phyloP scores from a whole-genome alignment of 1,139 yeast species.

The Barnettozyma hawaiiensis region DNA sequence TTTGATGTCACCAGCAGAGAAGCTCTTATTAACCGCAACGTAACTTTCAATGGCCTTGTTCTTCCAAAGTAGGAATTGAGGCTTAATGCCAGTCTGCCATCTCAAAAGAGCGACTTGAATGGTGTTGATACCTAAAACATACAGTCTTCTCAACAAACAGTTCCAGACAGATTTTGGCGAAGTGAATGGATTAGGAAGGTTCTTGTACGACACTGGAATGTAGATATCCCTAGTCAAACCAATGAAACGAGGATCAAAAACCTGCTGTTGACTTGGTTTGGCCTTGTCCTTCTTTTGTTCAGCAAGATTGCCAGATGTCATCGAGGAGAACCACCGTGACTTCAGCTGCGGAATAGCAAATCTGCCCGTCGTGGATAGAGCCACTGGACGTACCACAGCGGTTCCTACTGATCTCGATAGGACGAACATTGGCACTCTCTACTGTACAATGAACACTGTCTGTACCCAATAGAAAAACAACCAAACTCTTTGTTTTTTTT shows the following conservation, averaged over 20 bases:
- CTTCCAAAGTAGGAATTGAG: constrained; percentile 66
- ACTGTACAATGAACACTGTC: too few relatives aligned
- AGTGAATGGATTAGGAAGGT: constrained; percentile 39
- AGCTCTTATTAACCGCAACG: constrained; percentile 61
- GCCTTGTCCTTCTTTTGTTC: constrained; percentile 9
- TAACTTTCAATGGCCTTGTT: constrained; percentile 64
- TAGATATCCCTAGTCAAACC: constrained; percentile 44
- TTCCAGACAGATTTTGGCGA: constrained; percentile 37
- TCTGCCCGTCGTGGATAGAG: not conserved
- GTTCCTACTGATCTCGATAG: not conserved
- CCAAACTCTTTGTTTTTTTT: too few relatives aligned
- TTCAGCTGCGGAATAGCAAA: not conserved
- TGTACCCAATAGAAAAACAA: too few relatives aligned
- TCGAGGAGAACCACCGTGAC: constrained; percentile 1
- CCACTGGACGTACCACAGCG: not conserved
- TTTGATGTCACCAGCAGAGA: constrained; percentile 46
- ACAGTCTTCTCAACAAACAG: constrained; percentile 43
- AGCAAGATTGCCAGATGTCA: constrained; percentile 2
- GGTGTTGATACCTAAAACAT: constrained; percentile 55
- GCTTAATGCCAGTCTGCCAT: constrained; percentile 56
- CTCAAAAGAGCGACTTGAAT: constrained; percentile 60
- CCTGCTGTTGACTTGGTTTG: constrained; percentile 16
- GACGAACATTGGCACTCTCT: constrained; percentile 2
- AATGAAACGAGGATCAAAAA: constrained; percentile 36
- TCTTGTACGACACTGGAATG: constrained; percentile 43